Evolutionary conservation across 495 filamentous ascomycete species (phyloP), one percentile per base, ranked within the genome.

Genomic region (Podospora sp.): DNA sequence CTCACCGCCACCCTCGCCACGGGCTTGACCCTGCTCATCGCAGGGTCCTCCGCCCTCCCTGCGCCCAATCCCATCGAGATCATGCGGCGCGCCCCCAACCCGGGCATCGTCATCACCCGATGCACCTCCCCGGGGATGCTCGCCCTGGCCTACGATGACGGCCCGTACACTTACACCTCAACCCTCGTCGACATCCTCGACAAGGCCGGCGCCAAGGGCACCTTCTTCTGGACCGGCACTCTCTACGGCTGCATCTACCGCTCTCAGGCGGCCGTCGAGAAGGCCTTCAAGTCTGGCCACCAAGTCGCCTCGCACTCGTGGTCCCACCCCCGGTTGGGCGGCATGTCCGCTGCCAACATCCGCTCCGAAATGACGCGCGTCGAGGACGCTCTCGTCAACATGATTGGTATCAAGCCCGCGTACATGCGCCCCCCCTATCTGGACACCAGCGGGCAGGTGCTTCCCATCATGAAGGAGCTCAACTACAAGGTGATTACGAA

Each of bases 121-220:
- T 83, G 81, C 75, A 67, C 68, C 60, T 73, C 72, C 64, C 76
- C 81, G 0, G 79, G 79, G 26, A 73, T 79, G 66, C 73, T 83
- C 14, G 78, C 80, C 1, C 69, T 83, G 50, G 92, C 91, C 0
- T 94, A 86, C 73, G 91, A 93, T 62, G 91, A 94, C 71, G 91
- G 91, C 0, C 90, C 91, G 9, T 88, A 87, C 58, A 77, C 83
- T 35, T 92, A 90, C 75, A 93, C 90, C 0, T 74, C 72, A 8
- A 81, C 86, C 60, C 81, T 93, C 25, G 80, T 93, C 27, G 86
- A 92, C 72, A 76, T 90, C 46, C 84, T 93, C 29, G 85, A 85
- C 57, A 76, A 75, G 50, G 90, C 87, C 69, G 78, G 82, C 25
- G 87, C 86, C 9, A 90, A 89, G 62, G 84, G 76, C 33, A 86